Conservation (phyloP, 2,329 filamentous ascomycete genomes). For the Tolypocladium amazonense region DNA sequence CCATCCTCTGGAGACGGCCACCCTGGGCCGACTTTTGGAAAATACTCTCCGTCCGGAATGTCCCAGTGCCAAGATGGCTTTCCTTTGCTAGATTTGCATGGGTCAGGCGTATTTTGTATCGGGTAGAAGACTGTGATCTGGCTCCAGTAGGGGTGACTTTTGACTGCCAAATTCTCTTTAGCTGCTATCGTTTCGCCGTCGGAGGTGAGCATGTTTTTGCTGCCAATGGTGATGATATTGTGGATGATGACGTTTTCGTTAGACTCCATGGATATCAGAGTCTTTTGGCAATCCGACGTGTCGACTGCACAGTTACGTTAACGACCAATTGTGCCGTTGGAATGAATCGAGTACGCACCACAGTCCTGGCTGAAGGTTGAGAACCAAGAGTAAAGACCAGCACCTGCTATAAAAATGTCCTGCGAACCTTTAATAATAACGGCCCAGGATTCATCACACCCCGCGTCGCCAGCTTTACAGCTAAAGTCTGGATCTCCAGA, state of each 20-base stretch:
- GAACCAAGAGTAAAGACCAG: conserved; percentile 18
- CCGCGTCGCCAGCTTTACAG: neutral
- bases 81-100: too few relatives aligned
- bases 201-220: conserved; percentile 15
- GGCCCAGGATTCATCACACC: conserved; percentile 14
- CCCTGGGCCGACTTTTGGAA: too few relatives aligned
- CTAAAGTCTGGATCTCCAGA: neutral
- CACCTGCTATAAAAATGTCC: conserved; percentile 11
- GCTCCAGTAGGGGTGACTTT: conserved; percentile 16
- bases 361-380: conserved; percentile 10
- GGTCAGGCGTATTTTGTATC: too few relatives aligned
- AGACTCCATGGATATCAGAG: conserved; percentile 7
- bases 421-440: conserved; percentile 6
- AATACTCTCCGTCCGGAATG: too few relatives aligned
- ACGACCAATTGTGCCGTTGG: neutral
- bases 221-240: conserved; percentile 19
- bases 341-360: neutral
- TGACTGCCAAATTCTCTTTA: conserved; percentile 15
- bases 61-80: too few relatives aligned
- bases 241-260: conserved; percentile 13
- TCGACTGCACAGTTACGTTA: neutral
- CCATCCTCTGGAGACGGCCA: too few relatives aligned
- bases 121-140: conserved; percentile 14
- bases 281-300: conserved; percentile 12
- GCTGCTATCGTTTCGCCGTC: conserved; percentile 15